phyloP scores from a whole-genome alignment of 129 eudicot genomes.

The Tagetes erecta region DNA sequence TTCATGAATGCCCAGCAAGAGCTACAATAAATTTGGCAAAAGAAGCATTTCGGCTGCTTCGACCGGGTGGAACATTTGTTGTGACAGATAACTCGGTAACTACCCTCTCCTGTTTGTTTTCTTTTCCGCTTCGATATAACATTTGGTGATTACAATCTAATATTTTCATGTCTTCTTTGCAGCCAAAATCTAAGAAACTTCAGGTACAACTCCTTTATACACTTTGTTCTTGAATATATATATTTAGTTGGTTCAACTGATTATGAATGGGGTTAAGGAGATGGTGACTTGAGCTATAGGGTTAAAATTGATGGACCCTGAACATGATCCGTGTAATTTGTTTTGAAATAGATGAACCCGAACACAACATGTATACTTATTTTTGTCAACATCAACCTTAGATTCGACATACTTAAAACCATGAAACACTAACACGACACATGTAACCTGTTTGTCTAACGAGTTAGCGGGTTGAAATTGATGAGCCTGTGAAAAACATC shows the following conservation, averaged over 20 bases:
- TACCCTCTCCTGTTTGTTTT: not conserved
- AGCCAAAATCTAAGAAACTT: conserved; percentile 97
- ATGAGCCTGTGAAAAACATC: not conserved
- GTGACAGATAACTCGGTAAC: conserved; percentile 89
- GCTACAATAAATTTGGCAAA: conserved; percentile 73
- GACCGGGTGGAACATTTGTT: conserved; percentile 96
- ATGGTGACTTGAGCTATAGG: not conserved
- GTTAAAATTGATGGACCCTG: not conserved
- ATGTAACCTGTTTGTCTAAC: not conserved
- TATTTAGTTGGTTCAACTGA: not conserved
- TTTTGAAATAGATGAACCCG: not conserved
- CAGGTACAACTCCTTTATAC: conserved; percentile 54
- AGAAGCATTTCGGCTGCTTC: conserved; percentile 89
- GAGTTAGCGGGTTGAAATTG: not conserved
- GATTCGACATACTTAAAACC: not conserved
- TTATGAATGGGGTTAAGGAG: not conserved
- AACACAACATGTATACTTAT: not conserved
- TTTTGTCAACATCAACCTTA: no score
- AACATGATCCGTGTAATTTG: not conserved
- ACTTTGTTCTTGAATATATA: conserved; percentile 7
- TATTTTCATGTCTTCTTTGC: conserved; percentile 35
- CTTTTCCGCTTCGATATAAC: not conserved
- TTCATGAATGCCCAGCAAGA: conserved; percentile 90
- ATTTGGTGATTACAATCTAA: conserved; percentile 8
- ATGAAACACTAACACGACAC: not conserved